Percentiles rank a stretch among this genome's conserved stretches.
Conservation (phyloP, 345 rosid species). For the Eutrema heterophyllum region DNA sequence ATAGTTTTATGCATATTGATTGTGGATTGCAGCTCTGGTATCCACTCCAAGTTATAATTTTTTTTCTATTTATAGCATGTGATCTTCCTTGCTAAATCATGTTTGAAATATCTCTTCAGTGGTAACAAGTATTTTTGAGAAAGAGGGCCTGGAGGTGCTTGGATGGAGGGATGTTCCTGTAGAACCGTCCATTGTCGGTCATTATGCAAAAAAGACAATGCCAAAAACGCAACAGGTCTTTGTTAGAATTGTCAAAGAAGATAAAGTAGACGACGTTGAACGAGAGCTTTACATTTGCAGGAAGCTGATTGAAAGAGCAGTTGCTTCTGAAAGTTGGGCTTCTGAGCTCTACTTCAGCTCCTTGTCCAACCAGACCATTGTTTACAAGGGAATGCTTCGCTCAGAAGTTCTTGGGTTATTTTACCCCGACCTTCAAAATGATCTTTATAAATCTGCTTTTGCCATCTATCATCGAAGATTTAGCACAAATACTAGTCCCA, state of each 20-base stretch:
- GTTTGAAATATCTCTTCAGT: slow-evolving; percentile 42
- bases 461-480: slow-evolving; percentile 96
- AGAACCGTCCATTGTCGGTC: slow-evolving; percentile 78
- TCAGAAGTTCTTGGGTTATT: slow-evolving; percentile 92
- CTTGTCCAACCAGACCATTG: slow-evolving; percentile 88
- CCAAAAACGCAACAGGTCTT: slow-evolving; percentile 92
- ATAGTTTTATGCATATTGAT: slow-evolving; percentile 1
- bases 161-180: slow-evolving; percentile 99
- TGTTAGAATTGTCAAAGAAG: slow-evolving; percentile 90
- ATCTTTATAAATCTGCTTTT: slow-evolving; percentile 71
- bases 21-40: slow-evolving; percentile 1
- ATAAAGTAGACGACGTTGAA: slow-evolving; percentile 84
- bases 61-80: background rate
- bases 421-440: slow-evolving; percentile 77
- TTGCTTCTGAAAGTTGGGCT: slow-evolving; percentile 71
- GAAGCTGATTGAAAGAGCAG: slow-evolving; percentile 84
- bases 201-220: slow-evolving; percentile 87
- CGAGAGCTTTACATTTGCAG: slow-evolving; percentile 93
- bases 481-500: slow-evolving; percentile 98
- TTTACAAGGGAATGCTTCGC: slow-evolving; percentile 99
- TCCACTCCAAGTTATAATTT: background rate
- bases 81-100: slow-evolving; percentile 5
- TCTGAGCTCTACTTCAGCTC: slow-evolving; percentile 89
- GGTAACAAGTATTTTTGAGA: slow-evolving; percentile 65
- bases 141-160: slow-evolving; percentile 98